Evolutionary conservation across 202 grass and related monocot genomes (phyloP).

Genomic region (Zizania palustris): DNA sequence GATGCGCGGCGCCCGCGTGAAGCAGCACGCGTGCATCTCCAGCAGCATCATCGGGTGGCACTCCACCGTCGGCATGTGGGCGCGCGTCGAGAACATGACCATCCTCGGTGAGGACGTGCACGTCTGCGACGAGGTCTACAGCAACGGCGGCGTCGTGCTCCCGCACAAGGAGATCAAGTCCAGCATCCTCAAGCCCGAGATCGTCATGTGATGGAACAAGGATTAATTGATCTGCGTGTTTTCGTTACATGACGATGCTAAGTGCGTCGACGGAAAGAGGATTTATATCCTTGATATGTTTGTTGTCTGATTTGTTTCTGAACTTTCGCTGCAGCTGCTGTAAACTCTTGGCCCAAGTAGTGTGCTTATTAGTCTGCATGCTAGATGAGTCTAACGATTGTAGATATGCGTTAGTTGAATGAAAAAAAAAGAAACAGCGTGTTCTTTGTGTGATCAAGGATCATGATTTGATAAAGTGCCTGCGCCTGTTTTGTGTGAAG

Average conservation of each 20-base stretch:
- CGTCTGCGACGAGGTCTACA: conserved; percentile 90
- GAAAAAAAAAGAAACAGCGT: conserved; percentile 14
- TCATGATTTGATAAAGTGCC: background rate
- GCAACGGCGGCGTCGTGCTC: conserved; percentile 87
- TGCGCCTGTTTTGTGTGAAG: too few relatives aligned
- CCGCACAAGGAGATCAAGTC: conserved; percentile 97
- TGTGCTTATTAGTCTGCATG: conserved; percentile 25
- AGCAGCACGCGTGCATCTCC: conserved; percentile 87
- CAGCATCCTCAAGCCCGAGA: conserved; percentile 87
- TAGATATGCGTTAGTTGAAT: conserved; percentile 47
- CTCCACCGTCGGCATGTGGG: conserved; percentile 88
- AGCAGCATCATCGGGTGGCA: conserved; percentile 91
- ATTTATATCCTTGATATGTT: conserved; percentile 38
- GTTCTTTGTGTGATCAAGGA: background rate
- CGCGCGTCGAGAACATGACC: conserved; percentile 84
- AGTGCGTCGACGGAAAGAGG: background rate
- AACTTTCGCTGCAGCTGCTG: conserved; percentile 36
- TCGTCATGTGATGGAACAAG: conserved; percentile 69
- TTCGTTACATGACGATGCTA: background rate
- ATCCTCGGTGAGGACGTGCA: conserved; percentile 94
- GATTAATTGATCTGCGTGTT: background rate
- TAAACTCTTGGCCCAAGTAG: conserved; percentile 39
- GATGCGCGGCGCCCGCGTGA: conserved; percentile 79
- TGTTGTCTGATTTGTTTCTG: conserved; percentile 41
- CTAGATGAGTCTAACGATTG: conserved; percentile 19